Percentiles rank a stretch among this genome's conserved stretches.
These are phyloP conservation scores for Aspergillus oerlinghausenensis DNA, from an alignment of 2,329 filamentous ascomycete genomes.

Conservation along the genomic window DNA sequence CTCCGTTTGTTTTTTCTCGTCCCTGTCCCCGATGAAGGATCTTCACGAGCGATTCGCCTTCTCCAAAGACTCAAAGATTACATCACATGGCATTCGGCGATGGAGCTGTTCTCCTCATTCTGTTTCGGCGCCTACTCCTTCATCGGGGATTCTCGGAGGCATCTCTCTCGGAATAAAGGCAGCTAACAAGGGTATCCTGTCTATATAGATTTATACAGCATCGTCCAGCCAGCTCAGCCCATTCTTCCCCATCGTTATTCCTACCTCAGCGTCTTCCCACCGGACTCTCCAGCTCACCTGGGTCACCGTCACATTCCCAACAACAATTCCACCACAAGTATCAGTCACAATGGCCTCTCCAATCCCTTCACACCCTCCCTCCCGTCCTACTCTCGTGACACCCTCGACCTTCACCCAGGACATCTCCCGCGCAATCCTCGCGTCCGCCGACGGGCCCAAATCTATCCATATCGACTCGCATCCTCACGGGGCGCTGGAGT, in stretches of 20 bases:
- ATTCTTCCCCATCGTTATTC: neutral
- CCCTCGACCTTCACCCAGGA: conserved; percentile 32
- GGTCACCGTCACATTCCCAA: neutral
- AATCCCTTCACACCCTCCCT: conserved; percentile 12
- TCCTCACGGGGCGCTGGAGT: conserved; percentile 17
- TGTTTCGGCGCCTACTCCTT: neutral
- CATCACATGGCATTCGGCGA: neutral
- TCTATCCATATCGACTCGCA: conserved; percentile 25
- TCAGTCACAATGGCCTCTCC: conserved; percentile 15
- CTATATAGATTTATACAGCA: neutral
- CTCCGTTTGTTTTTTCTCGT: neutral
- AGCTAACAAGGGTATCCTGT: neutral
- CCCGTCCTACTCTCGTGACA: conserved; percentile 15
- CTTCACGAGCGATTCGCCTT: neutral
- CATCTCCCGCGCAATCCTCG: conserved; percentile 37
- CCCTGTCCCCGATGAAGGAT: neutral
- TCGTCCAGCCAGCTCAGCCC: neutral
- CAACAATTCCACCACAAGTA: neutral
- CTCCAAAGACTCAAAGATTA: neutral
- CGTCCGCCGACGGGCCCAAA: conserved; percentile 29
- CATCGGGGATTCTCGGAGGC: neutral
- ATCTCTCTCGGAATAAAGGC: neutral
- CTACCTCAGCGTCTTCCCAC: neutral
- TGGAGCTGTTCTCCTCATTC: neutral
- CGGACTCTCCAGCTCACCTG: neutral